These are phyloP conservation scores for Moesziomyces sp. DNA, from an alignment of 1,284 basidiomycete species.

Conservation along the genomic window DNA sequence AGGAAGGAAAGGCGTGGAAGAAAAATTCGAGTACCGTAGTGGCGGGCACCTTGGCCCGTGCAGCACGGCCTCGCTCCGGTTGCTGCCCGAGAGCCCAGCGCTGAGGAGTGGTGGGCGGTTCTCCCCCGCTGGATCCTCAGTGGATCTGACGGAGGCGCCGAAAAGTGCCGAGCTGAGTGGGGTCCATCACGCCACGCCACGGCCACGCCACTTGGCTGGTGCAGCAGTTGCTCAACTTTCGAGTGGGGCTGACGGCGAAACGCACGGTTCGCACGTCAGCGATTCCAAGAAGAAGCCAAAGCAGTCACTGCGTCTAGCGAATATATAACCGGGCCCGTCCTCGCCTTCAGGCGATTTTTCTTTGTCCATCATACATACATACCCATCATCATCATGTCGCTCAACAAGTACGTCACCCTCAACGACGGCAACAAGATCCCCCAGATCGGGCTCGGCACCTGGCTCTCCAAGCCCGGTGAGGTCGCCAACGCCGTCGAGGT, in stretches of 20 bases:
- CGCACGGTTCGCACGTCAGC: not conserved
- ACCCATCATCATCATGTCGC: slow-evolving; percentile 42
- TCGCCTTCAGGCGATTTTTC: no score
- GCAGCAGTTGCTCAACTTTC: no score
- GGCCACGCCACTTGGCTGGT: no score
- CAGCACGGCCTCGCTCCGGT: not conserved
- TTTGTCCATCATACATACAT: not conserved
- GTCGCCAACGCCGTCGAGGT: slow-evolving; percentile 75
- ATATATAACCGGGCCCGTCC: slow-evolving; percentile 17
- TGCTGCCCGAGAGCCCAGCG: no score
- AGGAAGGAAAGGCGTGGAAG: slow-evolving; percentile 24
- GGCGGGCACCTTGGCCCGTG: slow-evolving; percentile 12
- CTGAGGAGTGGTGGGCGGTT: no score
- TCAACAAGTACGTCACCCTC: slow-evolving; percentile 56
- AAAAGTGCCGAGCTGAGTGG: not conserved
- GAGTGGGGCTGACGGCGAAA: not conserved
- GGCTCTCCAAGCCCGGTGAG: slow-evolving; percentile 80
- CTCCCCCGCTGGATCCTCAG: slow-evolving; percentile 11
- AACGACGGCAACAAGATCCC: slow-evolving; percentile 66
- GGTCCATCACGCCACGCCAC: not conserved
- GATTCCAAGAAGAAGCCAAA: not conserved
- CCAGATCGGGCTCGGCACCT: slow-evolving; percentile 79
- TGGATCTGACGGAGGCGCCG: not conserved
- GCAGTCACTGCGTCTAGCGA: not conserved
- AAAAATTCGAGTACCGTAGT: not conserved